Evolutionary conservation across 2,329 filamentous ascomycete genomes (phyloP), one percentile per base, ranked within the genome.

Genomic region (Fusarium camptoceras): DNA sequence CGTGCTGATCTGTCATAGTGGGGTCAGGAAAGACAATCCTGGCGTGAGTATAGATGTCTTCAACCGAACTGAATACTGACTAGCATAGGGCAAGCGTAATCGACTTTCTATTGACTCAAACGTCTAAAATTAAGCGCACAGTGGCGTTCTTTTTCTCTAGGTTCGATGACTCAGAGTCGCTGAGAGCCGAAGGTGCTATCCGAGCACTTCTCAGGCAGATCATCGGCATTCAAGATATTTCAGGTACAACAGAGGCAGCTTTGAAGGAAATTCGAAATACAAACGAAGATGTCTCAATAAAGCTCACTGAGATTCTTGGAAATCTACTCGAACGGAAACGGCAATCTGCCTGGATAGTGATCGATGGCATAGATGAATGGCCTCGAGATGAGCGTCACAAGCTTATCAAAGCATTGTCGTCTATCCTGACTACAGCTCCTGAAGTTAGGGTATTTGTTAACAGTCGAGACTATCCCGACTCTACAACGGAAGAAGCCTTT

Each of bases 1-100:
- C 5, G 11, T 16, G 20, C 34, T 34, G 14, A 62, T 3, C 3
- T 0, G 2, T 16, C 1, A 7, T 8, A 77, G 74, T 78, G 56
- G 76, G 77, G 0, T 76, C 76, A 1, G 76, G 77, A 7, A 79
- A 78, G 55, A 75, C 72, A 6, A 68, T 75, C 3, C 5, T 53
- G 2, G 9, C 9, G 55, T 53, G n/a, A 5, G 18, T n/a, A 2
- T 3, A 11, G 3, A 4, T 2, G 2, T 1, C 7, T 22, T 1
- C 9, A 24, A 0, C 7, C 1, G 8, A 25, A 6, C 2, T 6
- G 2, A 0, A 1, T 5, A 15, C 15, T 54, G 0, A 54, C 25
- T 0, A 8, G 0, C 2, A 1, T 6, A 54, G 37, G 20, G 25
- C 50, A 2, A 46, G 5, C 8, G 53, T 48, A 0, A 48, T 55